Conservation (phyloP, 306 rosid genomes). For the Vachellia collinsii region DNA sequence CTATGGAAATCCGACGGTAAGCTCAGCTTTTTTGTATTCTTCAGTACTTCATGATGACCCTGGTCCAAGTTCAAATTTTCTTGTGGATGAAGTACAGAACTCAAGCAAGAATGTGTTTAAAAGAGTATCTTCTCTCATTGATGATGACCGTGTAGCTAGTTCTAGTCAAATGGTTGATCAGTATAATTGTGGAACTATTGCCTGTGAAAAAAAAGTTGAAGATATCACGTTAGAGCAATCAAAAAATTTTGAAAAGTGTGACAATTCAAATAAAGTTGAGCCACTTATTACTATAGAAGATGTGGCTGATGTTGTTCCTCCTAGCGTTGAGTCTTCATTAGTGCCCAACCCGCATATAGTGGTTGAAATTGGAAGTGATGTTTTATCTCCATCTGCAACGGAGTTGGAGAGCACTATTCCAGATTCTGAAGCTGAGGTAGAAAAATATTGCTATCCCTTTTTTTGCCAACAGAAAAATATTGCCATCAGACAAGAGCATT, state of each 20-base stretch:
- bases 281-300: constrained; percentile 36
- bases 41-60: constrained; percentile 40
- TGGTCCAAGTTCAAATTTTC: constrained; percentile 38
- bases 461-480: not conserved
- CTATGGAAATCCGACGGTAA: constrained; percentile 38
- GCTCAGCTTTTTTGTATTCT: constrained; percentile 45
- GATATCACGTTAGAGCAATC: constrained; percentile 37
- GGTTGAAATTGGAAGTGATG: constrained; percentile 44
- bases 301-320: constrained; percentile 29
- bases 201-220: constrained; percentile 41
- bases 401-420: constrained; percentile 57
- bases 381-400: constrained; percentile 51
- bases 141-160: constrained; percentile 44
- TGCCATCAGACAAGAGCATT: constrained; percentile 31
- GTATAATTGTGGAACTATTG: constrained; percentile 36
- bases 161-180: constrained; percentile 48
- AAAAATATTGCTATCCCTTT: not conserved
- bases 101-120: constrained; percentile 37
- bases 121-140: constrained; percentile 52
- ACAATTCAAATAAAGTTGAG: constrained; percentile 38
- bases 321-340: constrained; percentile 36
- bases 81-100: constrained; percentile 44
- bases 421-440: constrained; percentile 64
- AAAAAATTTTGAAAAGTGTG: constrained; percentile 32
- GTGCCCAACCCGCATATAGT: constrained; percentile 12